Percentiles rank a stretch among this genome's conserved stretches.
Conservation (phyloP, 2,329 filamentous ascomycete genomes). For the Drechslerella stenobrocha region DNA sequence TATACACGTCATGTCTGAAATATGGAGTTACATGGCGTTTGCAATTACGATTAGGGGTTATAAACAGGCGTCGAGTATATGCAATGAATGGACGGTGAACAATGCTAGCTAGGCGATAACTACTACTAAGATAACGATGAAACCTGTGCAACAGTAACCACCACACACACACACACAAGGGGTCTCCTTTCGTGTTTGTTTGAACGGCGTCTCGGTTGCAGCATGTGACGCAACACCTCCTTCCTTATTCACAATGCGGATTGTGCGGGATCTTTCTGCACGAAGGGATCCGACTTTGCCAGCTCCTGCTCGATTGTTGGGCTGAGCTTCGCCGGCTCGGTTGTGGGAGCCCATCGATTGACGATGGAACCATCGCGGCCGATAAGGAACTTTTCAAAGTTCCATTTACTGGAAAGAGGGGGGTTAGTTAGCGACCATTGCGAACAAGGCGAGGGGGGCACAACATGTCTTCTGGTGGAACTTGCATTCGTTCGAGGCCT, state of each 20-base stretch:
- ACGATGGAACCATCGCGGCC: conserved; percentile 83
- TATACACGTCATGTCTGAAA: not conserved
- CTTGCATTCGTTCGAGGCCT: conserved; percentile 74
- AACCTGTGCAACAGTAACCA: not conserved
- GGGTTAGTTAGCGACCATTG: too few species aligned
- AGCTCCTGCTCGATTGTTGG: conserved; percentile 74
- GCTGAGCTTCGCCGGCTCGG: conserved; percentile 82
- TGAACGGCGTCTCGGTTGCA: too few species aligned
- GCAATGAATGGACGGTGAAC: not conserved
- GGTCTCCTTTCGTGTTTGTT: too few species aligned
- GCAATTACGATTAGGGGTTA: not conserved
- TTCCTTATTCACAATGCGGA: not conserved
- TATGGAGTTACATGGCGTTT: not conserved
- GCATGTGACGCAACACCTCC: not conserved
- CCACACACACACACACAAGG: too few species aligned
- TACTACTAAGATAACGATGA: too few species aligned
- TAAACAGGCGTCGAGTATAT: not conserved
- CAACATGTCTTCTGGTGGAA: too few species aligned
- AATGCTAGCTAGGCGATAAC: too few species aligned
- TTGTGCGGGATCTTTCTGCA: not conserved
- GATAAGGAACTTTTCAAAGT: conserved; percentile 98
- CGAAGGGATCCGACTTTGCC: conserved; percentile 58
- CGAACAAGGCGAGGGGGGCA: too few species aligned
- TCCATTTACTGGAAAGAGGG: conserved; percentile 73
- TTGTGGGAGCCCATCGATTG: conserved; percentile 81